Evolutionary conservation across 108 stramenopile genomes (phyloP), one percentile per base, ranked within the genome.

Genomic region (Cyclotella baltica): DNA sequence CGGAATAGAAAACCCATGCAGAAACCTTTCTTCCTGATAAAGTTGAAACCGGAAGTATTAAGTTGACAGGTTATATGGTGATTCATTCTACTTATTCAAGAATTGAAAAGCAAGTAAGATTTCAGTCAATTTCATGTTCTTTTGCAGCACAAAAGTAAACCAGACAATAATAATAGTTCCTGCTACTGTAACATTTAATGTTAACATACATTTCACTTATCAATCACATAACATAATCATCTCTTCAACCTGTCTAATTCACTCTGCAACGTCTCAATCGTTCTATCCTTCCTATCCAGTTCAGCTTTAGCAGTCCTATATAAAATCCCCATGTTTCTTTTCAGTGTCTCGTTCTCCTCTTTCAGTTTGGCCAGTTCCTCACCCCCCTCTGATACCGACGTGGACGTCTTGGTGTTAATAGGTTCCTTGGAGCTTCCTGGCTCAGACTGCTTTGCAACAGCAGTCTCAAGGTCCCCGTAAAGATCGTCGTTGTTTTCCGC

Each of bases 251-350:
- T 37, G 62, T 83, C 82, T 55, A 83, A 36, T 36, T 83, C 72
- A 62, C 65, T 68, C 57, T 83, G 77, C 72, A 83, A 55, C 57
- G 53, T 56, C 31, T 57, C 71, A 43, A 78, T 83, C 6, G 68
- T 59, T 48, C 76, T 63, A 57, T 81, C 83, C 73, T 84, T 84
- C 31, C 80, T 76, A 30, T 80, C 83, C 51, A 86, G 34, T 68
- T 84, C 86, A 0, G 86, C 75, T 34, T 84, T 78, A 27, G 81
- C 58, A 34, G 81, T 85, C 55, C 72, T 55, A 50, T 77, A 85
- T 16, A 85, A 57, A 35, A 77, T 79, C 9, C 79, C 76, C 22
- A 83, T 84, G 40, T 84, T 86, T 33, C 70, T 76, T 43, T 76
- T 80, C 59, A 86, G 67, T 15, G 37, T 55, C 35, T 80, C 79